Evolutionary conservation across 1,284 basidiomycete species (phyloP), one percentile per base, ranked within the genome.

Genomic region (Microbotryum saponariae): DNA sequence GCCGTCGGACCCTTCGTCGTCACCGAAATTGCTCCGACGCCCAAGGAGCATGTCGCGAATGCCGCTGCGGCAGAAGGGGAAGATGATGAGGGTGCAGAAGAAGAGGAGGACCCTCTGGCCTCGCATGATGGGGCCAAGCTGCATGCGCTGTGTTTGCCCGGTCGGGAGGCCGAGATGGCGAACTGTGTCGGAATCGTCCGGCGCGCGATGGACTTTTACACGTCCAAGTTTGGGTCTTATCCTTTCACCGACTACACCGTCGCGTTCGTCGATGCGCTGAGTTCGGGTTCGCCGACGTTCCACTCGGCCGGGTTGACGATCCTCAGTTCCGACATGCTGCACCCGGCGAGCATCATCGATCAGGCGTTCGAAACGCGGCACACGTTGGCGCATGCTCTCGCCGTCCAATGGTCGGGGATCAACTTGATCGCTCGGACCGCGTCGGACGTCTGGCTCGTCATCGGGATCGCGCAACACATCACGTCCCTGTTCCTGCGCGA

Each of bases 351-450:
- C 67, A 85, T 91, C 45, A 92, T 98, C 68, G 96, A 99, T 73
- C 92, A 94, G 74, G 89, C 90, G 1, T 83, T 91, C 70, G 91
- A 97, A 73, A 89, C 92, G 1, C 82, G 93, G 20, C 91, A 94
- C 63, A 80, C 84, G 20, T 81, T 98, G 49, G 83, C 87, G 31
- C 89, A 97, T 73, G 86, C 89, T 2, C 81, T 98, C 47, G 92
- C 92, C 7, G 91, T 86, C 70, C 96, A 99, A 76, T 98, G 96
- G 96, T 82, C 91, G 58, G 94, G 96, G 23, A 86, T 99, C 77
- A 96, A 97, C 76, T 91, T 99, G 70, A 86, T 94, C 61, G 92
- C 88, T 59, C 91, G 91, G 76, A 84, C 86, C n/a, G 90, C 89
- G 82, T 88, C 91, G 10, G 96, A 98, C 76, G 85, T 86, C 8